Evolutionary conservation across 2,329 filamentous ascomycete genomes (phyloP).

Genomic region (Diaporthe velutina): DNA sequence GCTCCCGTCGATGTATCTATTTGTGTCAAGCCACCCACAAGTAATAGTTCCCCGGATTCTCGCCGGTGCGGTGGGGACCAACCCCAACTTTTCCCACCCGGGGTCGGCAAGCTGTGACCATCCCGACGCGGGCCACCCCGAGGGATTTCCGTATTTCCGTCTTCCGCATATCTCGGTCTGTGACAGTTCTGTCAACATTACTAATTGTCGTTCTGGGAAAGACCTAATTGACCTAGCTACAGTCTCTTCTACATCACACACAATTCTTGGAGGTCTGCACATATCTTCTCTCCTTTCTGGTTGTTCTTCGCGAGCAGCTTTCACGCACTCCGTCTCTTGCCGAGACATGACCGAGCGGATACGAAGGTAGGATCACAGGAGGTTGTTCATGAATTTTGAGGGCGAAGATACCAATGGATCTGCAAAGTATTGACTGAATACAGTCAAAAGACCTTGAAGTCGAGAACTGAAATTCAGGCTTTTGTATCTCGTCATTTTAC

Average conservation of each 20-base stretch:
- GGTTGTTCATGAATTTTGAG: neutral
- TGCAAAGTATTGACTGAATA: no score
- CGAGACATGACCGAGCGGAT: constrained; percentile 1
- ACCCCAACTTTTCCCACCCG: neutral
- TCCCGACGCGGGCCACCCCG: constrained; percentile 6
- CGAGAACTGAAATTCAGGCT: neutral
- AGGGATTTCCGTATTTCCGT: constrained; percentile 1
- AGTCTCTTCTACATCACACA: neutral
- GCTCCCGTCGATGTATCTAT: neutral
- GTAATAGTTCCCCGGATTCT: neutral
- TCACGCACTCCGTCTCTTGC: neutral
- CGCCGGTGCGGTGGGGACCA: neutral
- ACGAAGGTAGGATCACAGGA: neutral
- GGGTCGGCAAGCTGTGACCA: neutral
- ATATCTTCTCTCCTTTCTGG: neutral
- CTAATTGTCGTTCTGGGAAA: neutral
- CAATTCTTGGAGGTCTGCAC: neutral
- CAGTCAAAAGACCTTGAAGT: neutral
- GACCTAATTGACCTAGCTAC: neutral
- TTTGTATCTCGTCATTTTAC: neutral
- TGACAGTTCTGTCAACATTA: neutral
- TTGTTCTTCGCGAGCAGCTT: neutral
- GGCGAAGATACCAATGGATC: no score
- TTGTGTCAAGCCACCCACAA: neutral
- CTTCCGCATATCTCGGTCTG: neutral